These are phyloP conservation scores for Rhodotorula sp. DNA, from an alignment of 1,284 basidiomycete genomes.

Conservation along the genomic window DNA sequence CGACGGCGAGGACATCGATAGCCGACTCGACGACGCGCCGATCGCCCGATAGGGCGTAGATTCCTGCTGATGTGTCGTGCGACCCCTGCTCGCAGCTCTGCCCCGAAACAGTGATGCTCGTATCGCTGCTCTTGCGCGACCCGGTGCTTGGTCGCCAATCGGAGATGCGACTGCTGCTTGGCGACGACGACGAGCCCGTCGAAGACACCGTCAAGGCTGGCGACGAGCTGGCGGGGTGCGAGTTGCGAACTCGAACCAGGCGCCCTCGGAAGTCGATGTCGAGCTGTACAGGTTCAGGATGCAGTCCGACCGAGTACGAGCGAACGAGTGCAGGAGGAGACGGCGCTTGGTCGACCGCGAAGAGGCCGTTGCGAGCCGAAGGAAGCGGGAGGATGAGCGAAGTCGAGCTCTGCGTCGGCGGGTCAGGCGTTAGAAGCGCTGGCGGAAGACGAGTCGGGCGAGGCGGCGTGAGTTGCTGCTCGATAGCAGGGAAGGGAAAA, in stretches of 20 bases:
- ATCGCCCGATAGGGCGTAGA: slow-evolving; percentile 29
- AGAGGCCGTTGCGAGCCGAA: not conserved
- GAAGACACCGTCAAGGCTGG: slow-evolving; percentile 1
- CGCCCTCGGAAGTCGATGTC: slow-evolving; percentile 28
- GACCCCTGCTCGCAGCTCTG: not conserved
- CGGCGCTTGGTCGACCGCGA: not conserved
- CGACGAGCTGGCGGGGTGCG: not conserved
- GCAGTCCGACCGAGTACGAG: slow-evolving; percentile 22
- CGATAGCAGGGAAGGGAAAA: slow-evolving; percentile 20
- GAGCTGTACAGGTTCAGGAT: slow-evolving; percentile 20
- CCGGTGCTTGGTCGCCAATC: slow-evolving; percentile 4
- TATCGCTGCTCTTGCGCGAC: slow-evolving; percentile 21
- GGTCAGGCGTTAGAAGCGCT: not conserved
- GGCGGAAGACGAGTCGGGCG: slow-evolving; percentile 5
- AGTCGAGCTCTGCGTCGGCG: not conserved
- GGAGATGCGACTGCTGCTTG: slow-evolving; percentile 13
- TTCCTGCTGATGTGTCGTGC: not conserved
- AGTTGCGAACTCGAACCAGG: slow-evolving; percentile 23
- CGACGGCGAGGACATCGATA: slow-evolving; percentile 38
- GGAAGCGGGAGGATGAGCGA: slow-evolving; percentile 16
- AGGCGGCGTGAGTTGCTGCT: not conserved
- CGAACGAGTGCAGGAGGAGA: slow-evolving; percentile 14
- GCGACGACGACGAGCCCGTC: not conserved
- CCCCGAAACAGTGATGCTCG: slow-evolving; percentile 7
- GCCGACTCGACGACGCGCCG: slow-evolving; percentile 36